Evolutionary conservation across 306 rosid species (phyloP), one percentile per base, ranked within the genome.

Genomic region (Quercus alba): DNA sequence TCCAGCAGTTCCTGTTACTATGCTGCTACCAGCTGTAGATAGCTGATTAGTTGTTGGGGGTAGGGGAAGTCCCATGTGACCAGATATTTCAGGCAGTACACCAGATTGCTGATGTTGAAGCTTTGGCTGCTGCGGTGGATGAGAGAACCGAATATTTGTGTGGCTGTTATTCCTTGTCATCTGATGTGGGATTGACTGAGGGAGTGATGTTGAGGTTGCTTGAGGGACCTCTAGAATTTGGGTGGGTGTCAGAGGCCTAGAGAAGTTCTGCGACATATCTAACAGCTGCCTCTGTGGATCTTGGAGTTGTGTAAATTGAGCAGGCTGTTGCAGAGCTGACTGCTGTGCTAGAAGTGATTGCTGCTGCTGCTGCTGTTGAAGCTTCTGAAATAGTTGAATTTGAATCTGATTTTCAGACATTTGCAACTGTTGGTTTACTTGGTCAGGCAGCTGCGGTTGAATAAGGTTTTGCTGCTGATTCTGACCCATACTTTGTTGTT

Each of bases 351-450:
- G 77, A 84, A 82, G 74, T 19, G 92, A 81, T 76, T 92, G 97
- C 67, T 88, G 88, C 73, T 89, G 96, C 70, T 63, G 72, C 46
- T 67, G 72, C 51, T 49, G 54, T 74, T 93, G 97, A 81, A 90
- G 87, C 90, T 90, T 91, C 77, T 93, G 97, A 61, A 95, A 75
- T 74, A 95, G 85, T 69, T 88, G 97, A 82, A 87, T 63, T 70
- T 89, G 94, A 79, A 90, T 72, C 81, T 90, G 97, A 80, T 77
- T 89, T 25, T 95, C 99, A 6, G 98, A 87, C 79, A 91, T 78
- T 59, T 82, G 97, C 5, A 90, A 81, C 64, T 88, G 97, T 83
- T 84, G 97, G 78, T 83, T 88, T 28, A 81, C 78, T 77, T 89
- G 95, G 73, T 93, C 97, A 10, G 92, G 86, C 52, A 82, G 76